Evolutionary conservation across 441 rosid species (phyloP).

Genomic region (Flueggea neowawraea): DNA sequence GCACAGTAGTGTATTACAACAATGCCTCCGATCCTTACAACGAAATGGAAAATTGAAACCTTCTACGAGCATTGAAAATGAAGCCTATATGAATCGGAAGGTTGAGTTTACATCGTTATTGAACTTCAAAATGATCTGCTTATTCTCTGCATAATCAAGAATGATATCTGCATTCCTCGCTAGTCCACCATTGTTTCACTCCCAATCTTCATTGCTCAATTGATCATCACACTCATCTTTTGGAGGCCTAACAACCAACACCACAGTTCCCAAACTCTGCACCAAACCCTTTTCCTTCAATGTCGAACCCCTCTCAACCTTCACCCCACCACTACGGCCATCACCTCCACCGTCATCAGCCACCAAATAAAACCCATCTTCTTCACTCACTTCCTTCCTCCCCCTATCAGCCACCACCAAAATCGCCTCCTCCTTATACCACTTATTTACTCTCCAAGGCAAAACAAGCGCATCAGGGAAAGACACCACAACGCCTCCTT

Average conservation of each 20-base stretch:
- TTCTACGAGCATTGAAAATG: too few relatives aligned
- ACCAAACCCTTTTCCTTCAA: conserved; percentile 47
- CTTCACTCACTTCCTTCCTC: conserved; percentile 45
- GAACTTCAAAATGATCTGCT: too few relatives aligned
- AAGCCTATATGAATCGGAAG: too few relatives aligned
- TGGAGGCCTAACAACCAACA: conserved; percentile 79
- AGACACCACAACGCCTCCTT: conserved; percentile 68
- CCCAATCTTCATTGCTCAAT: conserved; percentile 70
- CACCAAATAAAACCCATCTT: conserved; percentile 71
- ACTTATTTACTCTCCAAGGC: conserved; percentile 72
- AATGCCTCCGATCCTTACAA: too few relatives aligned
- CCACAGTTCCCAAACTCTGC: conserved; percentile 58
- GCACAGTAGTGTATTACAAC: too few relatives aligned
- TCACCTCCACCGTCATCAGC: conserved; percentile 19
- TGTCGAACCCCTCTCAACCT: conserved; percentile 63
- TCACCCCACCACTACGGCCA: conserved; percentile 32
- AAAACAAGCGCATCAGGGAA: conserved; percentile 63
- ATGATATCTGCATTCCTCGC: too few relatives aligned
- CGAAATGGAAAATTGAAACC: too few relatives aligned
- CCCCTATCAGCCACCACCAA: conserved; percentile 70
- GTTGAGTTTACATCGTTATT: too few relatives aligned
- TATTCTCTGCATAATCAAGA: too few relatives aligned
- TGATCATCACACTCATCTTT: conserved; percentile 62
- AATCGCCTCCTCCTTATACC: conserved; percentile 67
- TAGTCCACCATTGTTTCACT: conserved; percentile 24